Base-by-base conservation (phyloP, 371 early-diverging fungal species). In the Mucor irregularis region DNA sequence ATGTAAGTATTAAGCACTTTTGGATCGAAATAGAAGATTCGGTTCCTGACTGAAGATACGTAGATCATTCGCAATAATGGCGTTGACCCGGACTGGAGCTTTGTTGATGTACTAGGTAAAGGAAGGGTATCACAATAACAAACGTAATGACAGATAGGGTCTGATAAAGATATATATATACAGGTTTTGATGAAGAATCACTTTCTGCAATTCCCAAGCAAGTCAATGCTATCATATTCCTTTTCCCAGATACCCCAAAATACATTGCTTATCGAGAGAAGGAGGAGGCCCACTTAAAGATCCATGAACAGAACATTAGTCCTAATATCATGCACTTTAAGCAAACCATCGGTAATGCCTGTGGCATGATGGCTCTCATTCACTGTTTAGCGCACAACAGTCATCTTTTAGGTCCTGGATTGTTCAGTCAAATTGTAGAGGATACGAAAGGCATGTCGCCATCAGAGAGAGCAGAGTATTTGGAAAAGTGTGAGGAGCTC, bases 291-390 rank as follows among this genome's bases (percentile, higher is more conserved):
- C 71, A 68, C 17, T 66, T 88, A 21, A 64, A 68, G 34, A 61
- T 70, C 46, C 49, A 69, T 24, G 87, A 86, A 37, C 85, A 81
- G 48, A 65, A 49, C n/a, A 74, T 72, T 49, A 81, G 80, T 46
- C 78, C 80, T 24, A 68, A 89, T 21, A 62, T 92, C 6, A 79
- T 88, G 39, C 96, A 91, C 56, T 86, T 89, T 53, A 82, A 81
- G 24, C 96, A 97, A 70, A 95, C 95, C 2, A 96, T 96, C 40
- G 67, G 76, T 39, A 96, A 97, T 66, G 96, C 97, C 2, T 97
- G 98, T 59, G 93, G 94, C 21, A 90, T 92, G 43, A 91, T 91
- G 71, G 92, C 88, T 0, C 74, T 93, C 5, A 63, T 93, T 25
- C 93, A 91, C 58, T 82, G 90, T 0, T 61, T 92, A 19, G 83